Conservation (phyloP, 1,284 basidiomycete species). For the Gymnopus androsaceus region DNA sequence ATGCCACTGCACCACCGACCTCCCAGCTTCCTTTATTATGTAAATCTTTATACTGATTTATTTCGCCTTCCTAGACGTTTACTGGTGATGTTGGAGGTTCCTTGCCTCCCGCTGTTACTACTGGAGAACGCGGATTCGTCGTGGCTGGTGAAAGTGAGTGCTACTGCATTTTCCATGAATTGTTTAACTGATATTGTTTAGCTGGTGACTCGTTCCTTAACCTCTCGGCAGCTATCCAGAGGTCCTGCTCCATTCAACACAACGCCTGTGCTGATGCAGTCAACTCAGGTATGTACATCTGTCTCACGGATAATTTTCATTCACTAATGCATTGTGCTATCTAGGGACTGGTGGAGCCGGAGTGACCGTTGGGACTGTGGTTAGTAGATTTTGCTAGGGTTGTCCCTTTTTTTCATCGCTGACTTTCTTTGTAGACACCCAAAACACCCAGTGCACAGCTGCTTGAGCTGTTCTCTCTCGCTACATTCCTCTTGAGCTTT, state of each 20-base stretch:
- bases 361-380: conserved; percentile 52
- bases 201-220: conserved; percentile 51
- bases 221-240: conserved; percentile 49
- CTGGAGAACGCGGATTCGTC: conserved; percentile 48
- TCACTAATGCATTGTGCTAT: no score
- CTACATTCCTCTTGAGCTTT: no score
- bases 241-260: conserved; percentile 49
- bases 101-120: conserved; percentile 46
- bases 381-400: no score
- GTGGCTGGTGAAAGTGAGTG: conserved; percentile 31
- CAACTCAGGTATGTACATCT: conserved; percentile 41
- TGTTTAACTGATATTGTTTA: background rate
- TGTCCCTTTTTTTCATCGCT: no score
- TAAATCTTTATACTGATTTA: no score
- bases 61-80: no score
- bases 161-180: background rate
- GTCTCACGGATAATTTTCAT: conserved; percentile 16
- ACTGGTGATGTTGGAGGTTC: conserved; percentile 51
- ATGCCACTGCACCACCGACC: no score
- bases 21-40: no score
- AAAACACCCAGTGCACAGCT: conserved; percentile 48
- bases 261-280: conserved; percentile 50
- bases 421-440: conserved; percentile 32
- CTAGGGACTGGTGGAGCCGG: conserved; percentile 24
- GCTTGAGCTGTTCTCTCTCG: conserved; percentile 11